Evolutionary conservation across 2,329 filamentous ascomycete species (phyloP).

Genomic region (Tympanopsis confertula): DNA sequence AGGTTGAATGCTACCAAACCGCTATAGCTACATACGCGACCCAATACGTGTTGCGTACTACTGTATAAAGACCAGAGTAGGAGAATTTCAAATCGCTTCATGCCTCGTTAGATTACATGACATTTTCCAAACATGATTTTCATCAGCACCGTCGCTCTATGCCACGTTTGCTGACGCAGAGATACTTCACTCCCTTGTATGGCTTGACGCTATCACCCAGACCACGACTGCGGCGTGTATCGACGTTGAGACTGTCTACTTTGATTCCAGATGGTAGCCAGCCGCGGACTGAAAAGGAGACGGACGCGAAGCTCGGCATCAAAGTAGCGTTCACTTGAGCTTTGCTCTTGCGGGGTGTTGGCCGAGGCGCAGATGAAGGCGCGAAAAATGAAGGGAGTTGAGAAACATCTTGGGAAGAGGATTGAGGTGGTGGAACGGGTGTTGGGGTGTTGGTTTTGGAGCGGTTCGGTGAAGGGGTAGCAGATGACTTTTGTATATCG

Average conservation of each 20-base stretch:
- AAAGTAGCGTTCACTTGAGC: conserved; percentile 59
- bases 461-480: not conserved
- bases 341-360: conserved; percentile 31
- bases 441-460: not conserved
- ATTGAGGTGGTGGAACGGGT: not conserved
- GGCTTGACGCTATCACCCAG: conserved; percentile 81
- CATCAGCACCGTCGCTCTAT: conserved; percentile 48
- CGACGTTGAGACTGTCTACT: conserved; percentile 55
- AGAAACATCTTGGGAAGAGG: not conserved
- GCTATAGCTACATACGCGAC: no score
- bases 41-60: no score
- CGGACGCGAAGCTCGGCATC: conserved; percentile 68
- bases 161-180: conserved; percentile 62
- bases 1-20: no score
- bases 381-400: no score
- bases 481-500: not conserved
- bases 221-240: conserved; percentile 72
- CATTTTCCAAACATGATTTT: not conserved
- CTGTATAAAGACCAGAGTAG: no score
- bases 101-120: not conserved
- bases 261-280: conserved; percentile 59
- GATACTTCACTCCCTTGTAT: conserved; percentile 96
- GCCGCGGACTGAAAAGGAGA: conserved; percentile 61
- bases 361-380: not conserved
- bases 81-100: no score